Conservation (phyloP, 164 flowering plant genomes). For the Akebia trifoliata region DNA sequence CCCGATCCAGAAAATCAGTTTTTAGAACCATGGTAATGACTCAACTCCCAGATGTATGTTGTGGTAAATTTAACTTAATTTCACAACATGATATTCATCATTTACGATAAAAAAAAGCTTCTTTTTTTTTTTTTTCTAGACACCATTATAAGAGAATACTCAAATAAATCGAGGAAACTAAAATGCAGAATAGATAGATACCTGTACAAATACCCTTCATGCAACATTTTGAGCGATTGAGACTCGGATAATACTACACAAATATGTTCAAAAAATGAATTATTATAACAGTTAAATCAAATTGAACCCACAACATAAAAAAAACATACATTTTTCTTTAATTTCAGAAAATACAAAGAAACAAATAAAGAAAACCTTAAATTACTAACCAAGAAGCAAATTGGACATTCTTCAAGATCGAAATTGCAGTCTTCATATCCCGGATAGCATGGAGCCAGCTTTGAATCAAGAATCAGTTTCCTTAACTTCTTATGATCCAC, state of each 20-base stretch:
- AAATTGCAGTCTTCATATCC: slow-evolving; percentile 68
- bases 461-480: slow-evolving; percentile 88
- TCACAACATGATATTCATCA: too few species aligned
- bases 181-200: slow-evolving; percentile 16
- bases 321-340: neutral
- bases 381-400: slow-evolving; percentile 85
- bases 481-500: slow-evolving; percentile 94
- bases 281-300: neutral
- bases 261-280: slow-evolving; percentile 9
- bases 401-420: slow-evolving; percentile 93
- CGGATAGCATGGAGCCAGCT: slow-evolving; percentile 93
- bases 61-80: too few species aligned
- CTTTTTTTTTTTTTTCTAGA: too few species aligned
- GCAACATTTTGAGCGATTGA: slow-evolving; percentile 97
- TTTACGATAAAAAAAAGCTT: too few species aligned
- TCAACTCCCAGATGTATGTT: too few species aligned
- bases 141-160: neutral
- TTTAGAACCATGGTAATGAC: too few species aligned
- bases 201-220: slow-evolving; percentile 98
- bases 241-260: slow-evolving; percentile 84
- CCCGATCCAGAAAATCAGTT: too few species aligned
- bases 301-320: neutral
- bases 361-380: neutral
- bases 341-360: neutral
- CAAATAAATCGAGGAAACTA: neutral